A percentile compares a stretch with the other conserved stretches of the same genome.
Evolutionary conservation across 2,329 filamentous ascomycete genomes (phyloP).

Genomic region (Mollisiaceae sp.): DNA sequence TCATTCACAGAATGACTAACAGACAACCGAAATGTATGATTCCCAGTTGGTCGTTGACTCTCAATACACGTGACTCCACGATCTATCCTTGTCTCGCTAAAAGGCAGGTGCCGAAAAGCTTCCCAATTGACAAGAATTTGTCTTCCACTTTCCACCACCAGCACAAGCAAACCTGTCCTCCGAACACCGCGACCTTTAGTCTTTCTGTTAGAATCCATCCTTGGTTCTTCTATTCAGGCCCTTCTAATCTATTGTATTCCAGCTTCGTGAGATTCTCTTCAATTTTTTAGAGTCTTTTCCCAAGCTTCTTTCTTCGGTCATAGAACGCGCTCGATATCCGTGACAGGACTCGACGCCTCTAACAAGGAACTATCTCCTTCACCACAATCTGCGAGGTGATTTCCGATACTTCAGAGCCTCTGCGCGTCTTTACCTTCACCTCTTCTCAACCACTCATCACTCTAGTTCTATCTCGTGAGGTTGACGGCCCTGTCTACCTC

Average conservation of each 20-base stretch:
- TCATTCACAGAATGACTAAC: background rate
- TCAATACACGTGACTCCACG: background rate
- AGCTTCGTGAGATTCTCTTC: constrained; percentile 26
- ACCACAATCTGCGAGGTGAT: constrained; percentile 11
- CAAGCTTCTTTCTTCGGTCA: constrained; percentile 23
- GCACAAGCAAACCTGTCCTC: constrained; percentile 8
- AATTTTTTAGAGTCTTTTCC: constrained; percentile 26
- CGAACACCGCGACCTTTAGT: background rate
- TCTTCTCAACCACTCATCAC: constrained; percentile 14
- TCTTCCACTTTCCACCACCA: constrained; percentile 8
- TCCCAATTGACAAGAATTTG: constrained; percentile 1
- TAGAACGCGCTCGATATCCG: constrained; percentile 39
- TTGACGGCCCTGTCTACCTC: constrained; percentile 33
- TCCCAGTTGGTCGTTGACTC: background rate
- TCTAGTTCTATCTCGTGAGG: constrained; percentile 29
- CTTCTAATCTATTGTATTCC: constrained; percentile 39
- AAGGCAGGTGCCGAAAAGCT: background rate
- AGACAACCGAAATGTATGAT: background rate
- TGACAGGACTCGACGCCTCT: constrained; percentile 37
- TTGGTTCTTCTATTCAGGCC: constrained; percentile 31
- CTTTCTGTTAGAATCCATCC: constrained; percentile 33
- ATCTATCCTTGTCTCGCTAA: constrained; percentile 2
- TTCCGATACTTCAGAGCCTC: constrained; percentile 12
- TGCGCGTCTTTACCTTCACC: constrained; percentile 25
- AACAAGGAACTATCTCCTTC: constrained; percentile 17